Evolutionary conservation across 1,284 basidiomycete genomes (phyloP).

Genomic region (Schizophyllum amplum): DNA sequence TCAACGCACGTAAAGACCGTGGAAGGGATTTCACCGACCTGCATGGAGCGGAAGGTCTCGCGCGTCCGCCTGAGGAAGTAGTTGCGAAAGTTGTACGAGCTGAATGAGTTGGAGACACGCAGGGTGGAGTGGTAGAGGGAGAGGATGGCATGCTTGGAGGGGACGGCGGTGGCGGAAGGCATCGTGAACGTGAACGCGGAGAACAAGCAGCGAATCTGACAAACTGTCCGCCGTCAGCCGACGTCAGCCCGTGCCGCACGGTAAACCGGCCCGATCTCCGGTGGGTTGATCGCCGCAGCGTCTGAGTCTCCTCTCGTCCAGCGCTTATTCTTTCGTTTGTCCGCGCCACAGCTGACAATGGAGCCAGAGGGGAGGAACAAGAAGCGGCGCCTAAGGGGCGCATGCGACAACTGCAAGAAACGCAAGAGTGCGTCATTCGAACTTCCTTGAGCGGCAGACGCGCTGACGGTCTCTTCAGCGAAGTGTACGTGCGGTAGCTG

Average conservation of each 20-base stretch:
- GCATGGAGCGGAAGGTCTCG: constrained; percentile 61
- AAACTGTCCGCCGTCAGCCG: neutral
- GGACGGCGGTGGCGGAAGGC: neutral
- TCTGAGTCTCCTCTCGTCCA: no score
- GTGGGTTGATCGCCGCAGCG: no score
- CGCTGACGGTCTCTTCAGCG: neutral
- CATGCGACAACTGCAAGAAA: neutral
- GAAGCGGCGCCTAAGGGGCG: neutral
- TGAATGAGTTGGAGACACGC: constrained; percentile 71
- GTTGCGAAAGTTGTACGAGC: constrained; percentile 84
- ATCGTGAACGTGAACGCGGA: neutral
- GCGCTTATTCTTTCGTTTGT: no score
- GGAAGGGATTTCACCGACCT: constrained; percentile 33
- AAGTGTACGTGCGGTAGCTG: neutral
- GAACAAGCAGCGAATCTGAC: neutral
- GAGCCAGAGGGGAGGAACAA: neutral
- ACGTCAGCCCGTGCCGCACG: neutral
- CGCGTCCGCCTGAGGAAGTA: constrained; percentile 74
- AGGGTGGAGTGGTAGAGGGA: constrained; percentile 67
- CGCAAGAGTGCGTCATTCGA: neutral
- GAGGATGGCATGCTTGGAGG: constrained; percentile 29
- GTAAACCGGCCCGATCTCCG: neutral
- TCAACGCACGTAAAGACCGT: constrained; percentile 1
- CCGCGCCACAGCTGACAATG: neutral
- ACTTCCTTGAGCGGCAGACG: neutral